Evolutionary conservation across 1,284 basidiomycete genomes (phyloP), one percentile per base, ranked within the genome.

Genomic region (Naganishia liquefaciens): DNA sequence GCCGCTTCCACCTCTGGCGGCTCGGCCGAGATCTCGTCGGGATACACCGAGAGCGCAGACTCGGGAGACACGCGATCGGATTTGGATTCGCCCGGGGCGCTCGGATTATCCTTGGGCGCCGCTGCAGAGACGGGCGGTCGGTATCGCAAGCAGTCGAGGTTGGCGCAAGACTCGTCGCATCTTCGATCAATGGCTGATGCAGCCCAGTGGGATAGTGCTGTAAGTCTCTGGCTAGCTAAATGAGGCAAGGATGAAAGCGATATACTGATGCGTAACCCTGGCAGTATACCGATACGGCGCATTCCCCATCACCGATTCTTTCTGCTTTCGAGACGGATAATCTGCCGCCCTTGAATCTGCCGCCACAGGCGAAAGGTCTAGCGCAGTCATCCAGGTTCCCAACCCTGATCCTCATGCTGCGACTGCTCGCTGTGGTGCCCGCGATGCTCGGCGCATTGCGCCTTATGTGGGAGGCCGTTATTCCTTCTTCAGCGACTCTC

Each of bases 371-470:
- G 2, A 40, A 15, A 10, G 37, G 57, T 33, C 37, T 60, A 19
- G 39, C 57, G 10, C 33, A 60, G n/a, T 60, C 46, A 9, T 60
- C 33, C 11, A 60, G 37, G 39, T 58, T 65, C n/a, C 55, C 63
- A 9, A 39, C 60, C 21, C 40, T 65, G 33, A 50, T 68, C 15
- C 51, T 68, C 21, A 30, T 58, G 10, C 53, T 68, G 5, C 50
- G 66, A 21, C 58, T 68, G 5, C 57, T 68, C 10, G 62, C 66
- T 17, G 57, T 63, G 1, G 57, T 68, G 10, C 67, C 67, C 25
- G 67, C 67, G 2, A 42, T 25, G n/a, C 33, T 68, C 3, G 67
- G 67, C 2, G 40, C 58, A 19, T 13, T 58, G 5, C 40, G 33
- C 40, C 30, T 66, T 37, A 49, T 63, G 21, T 61, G 55, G 49